Evolutionary conservation across 352 stramenopile genomes (phyloP), one percentile per base, ranked within the genome.

Genomic region (Pilasporangium apinafurcum): DNA sequence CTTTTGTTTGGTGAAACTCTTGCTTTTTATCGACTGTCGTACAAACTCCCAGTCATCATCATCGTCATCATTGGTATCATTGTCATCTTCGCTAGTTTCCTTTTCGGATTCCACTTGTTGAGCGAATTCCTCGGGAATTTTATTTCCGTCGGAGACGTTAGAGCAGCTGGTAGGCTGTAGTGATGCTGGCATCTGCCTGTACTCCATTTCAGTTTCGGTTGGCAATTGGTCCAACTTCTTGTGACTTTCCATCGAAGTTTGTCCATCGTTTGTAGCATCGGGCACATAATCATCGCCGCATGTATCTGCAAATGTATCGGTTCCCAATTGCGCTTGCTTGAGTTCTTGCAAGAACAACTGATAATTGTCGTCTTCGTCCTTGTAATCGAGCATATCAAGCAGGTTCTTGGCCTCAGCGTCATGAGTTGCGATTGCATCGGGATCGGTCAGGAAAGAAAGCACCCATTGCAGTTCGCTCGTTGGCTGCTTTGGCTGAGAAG

Each of bases 391-490:
- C 16, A 37, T 59, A n/a, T 41, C 52, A 16, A 79, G 31, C 36
- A 85, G 45, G 42, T 68, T 62, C 38, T 85, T 87, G 18, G 71
- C 69, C 21, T 85, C 72, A 2, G 48, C 59, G 34, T 87, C 75
- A 4, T 63, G 54, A 17, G 53, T 51, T 12, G 67, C 75, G 2
- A 64, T 53, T 8, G 55, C 55, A n/a, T 83, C 53, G 0, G 75
- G 72, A 20, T 84, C 48, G 1, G 46, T 74, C 13, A 87, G 49
- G 44, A 87, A 85, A 10, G 65, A 76, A 6, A 87, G 43, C 8
- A 85, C 72, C 72, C 75, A 87, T 50, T 87, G 75, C 75, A 85
- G 85, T 42, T 85, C 63, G 45, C 63, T 77, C 14, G 28, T n/a
- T 14, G 35, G 9, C 2, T n/a, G 18, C 30, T 44, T 41, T 37